A percentile compares a stretch with the other conserved stretches of the same genome.
Conservation (phyloP, 1,139 yeast species). For the Kodamaea plutei region DNA sequence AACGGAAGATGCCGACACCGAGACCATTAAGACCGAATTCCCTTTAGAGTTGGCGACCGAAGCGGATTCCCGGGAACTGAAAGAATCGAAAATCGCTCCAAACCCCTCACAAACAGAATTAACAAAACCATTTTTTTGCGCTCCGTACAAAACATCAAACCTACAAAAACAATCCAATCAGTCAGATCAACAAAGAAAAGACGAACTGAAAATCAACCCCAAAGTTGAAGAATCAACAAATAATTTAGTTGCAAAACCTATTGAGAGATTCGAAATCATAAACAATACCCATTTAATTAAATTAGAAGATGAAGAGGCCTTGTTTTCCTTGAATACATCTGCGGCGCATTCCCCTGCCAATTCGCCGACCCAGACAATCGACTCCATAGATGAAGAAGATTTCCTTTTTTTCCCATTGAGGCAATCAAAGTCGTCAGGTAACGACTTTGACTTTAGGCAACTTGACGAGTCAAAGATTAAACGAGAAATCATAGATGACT, state of each 20-base stretch:
- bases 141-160: not conserved
- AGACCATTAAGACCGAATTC: not conserved
- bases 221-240: not conserved
- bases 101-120: not conserved
- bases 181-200: constrained; percentile 5
- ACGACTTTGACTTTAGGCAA: constrained; percentile 4
- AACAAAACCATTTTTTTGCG: too few relatives aligned
- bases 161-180: constrained; percentile 6
- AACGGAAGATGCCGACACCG: not conserved
- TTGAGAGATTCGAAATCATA: not conserved
- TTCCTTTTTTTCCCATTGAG: constrained; percentile 11
- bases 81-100: not conserved
- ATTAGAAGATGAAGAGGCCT: not conserved
- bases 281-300: not conserved
- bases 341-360: constrained; percentile 6
- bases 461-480: constrained; percentile 31
- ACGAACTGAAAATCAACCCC: not conserved
- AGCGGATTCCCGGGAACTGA: not conserved
- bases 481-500: constrained; percentile 41
- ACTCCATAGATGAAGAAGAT: constrained; percentile 9
- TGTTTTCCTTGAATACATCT: constrained; percentile 5
- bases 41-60: not conserved
- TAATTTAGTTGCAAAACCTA: not conserved
- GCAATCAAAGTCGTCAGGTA: constrained; percentile 10
- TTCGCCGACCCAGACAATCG: constrained; percentile 8